Base-by-base conservation (phyloP, 768 basidiomycete species). In the Leccinum sublutescens region DNA sequence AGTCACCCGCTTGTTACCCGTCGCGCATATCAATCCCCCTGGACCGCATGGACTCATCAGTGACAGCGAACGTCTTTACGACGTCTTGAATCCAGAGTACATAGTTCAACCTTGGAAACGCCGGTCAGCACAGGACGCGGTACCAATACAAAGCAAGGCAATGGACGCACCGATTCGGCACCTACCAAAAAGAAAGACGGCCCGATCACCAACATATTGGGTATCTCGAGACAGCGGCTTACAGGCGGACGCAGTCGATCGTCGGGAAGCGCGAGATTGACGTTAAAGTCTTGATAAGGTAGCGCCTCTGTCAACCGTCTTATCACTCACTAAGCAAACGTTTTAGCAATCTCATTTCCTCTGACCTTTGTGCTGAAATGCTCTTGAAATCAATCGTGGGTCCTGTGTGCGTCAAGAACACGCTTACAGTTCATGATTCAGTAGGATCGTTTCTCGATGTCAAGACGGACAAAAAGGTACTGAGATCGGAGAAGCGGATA, bases 191-290 rank as follows among this genome's bases (percentile, higher is more conserved):
- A 17, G 17, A n/a, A 12, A 34, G 29, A 6, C 3, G 17, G 8
- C 27, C 27, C 27, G 27, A 27, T 27, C 27, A 27, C 27, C 9
- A 15, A 5, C 19, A 5, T 40, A 21, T 7, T 2, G 45, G 31
- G 15, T 19, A 45, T 4, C 9, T 48, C 8, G 36, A 52, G n/a
- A 25, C 9, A 25, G 31, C 27, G 12, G 71, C 85, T 58, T 68
- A 96, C 94, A 0, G 95, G 90, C 33, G 95, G 95, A 72, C 95
- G 96, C 6, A 97, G 75, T 56, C 95, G 77, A 72, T 93, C 82
- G 2, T 77, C 25, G 25, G 25, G 25, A 27, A 27, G 27, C 27
- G 8, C 27, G 27, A 27, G 27, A 27, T 7, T 27, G 7, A 27
- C 27, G 27, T 27, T 27, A 27, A 27, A 27, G 27, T 27, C 27